These are phyloP conservation scores for Chlamydomonas urium DNA, from an alignment of 139 green algal genomes.

Conservation along the genomic window DNA sequence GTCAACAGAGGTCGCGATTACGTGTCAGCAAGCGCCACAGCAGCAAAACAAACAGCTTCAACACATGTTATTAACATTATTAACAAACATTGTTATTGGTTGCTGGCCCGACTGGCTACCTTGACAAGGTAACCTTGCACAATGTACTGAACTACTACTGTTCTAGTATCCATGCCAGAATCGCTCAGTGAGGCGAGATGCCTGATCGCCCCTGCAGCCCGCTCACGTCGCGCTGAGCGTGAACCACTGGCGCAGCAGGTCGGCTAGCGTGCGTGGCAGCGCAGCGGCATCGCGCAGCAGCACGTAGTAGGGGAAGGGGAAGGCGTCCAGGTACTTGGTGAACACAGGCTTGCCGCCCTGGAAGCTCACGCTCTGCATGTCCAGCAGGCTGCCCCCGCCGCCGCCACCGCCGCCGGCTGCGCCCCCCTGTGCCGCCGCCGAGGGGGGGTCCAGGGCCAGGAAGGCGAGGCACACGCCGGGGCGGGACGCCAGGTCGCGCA, in stretches of 20 bases:
- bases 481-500: conserved; percentile 51
- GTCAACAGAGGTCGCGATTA: too few species aligned
- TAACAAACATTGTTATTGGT: too few species aligned
- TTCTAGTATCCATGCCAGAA: too few species aligned
- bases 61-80: too few species aligned
- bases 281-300: conserved; percentile 83
- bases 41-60: too few species aligned
- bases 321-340: conserved; percentile 92
- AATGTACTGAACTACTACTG: too few species aligned
- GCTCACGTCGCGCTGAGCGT: too few species aligned
- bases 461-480: conserved; percentile 87
- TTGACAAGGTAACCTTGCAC: too few species aligned
- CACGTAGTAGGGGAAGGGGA: conserved; percentile 98
- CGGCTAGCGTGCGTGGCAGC: conserved; percentile 81
- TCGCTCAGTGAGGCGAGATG: too few species aligned
- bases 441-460: conserved; percentile 75
- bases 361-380: conserved; percentile 92
- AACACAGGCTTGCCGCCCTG: conserved; percentile 80
- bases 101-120: too few species aligned
- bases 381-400: conserved; percentile 63
- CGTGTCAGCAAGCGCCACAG: too few species aligned
- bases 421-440: background rate
- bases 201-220: too few species aligned
- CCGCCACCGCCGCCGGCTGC: background rate
- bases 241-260: conserved; percentile 95